These are phyloP conservation scores for Pichia cabralensis DNA, from an alignment of 805 yeast genomes.

Conservation along the genomic window DNA sequence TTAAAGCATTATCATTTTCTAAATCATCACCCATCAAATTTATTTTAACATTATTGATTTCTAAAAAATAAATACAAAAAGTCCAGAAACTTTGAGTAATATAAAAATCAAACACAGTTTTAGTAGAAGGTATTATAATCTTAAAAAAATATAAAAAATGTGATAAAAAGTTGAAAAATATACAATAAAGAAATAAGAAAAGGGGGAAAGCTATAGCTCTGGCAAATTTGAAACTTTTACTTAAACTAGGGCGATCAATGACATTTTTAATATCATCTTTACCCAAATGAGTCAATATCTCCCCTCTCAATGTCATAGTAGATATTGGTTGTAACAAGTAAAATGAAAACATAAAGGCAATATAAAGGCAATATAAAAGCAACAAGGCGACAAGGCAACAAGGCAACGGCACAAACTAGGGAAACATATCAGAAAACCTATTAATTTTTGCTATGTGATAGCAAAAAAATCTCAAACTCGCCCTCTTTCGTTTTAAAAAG, in stretches of 20 bases:
- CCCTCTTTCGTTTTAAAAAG: slow-evolving; percentile 12
- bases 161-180: slow-evolving; percentile 12
- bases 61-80: slow-evolving; percentile 22
- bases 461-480: slow-evolving; percentile 2
- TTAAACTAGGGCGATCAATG: slow-evolving; percentile 1
- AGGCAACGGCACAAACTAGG: no score
- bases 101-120: slow-evolving; percentile 13
- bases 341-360: background rate
- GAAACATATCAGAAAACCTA: no score
- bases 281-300: slow-evolving; percentile 8
- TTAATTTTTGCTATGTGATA: no score
- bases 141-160: slow-evolving; percentile 12
- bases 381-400: background rate
- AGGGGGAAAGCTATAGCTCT: slow-evolving; percentile 17
- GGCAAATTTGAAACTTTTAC: slow-evolving; percentile 7
- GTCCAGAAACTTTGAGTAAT: slow-evolving; percentile 26
- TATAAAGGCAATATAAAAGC: background rate
- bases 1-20: slow-evolving; percentile 27
- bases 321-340: background rate
- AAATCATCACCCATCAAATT: slow-evolving; percentile 34
- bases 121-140: slow-evolving; percentile 16
- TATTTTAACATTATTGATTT: slow-evolving; percentile 28
- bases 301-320: slow-evolving; percentile 5
- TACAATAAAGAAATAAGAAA: slow-evolving; percentile 13
- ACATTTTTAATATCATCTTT: slow-evolving; percentile 2